A percentile compares a stretch with the other conserved stretches of the same genome.
These are phyloP conservation scores for Pelargonium australe DNA, from an alignment of 441 rosid species.

Conservation along the genomic window DNA sequence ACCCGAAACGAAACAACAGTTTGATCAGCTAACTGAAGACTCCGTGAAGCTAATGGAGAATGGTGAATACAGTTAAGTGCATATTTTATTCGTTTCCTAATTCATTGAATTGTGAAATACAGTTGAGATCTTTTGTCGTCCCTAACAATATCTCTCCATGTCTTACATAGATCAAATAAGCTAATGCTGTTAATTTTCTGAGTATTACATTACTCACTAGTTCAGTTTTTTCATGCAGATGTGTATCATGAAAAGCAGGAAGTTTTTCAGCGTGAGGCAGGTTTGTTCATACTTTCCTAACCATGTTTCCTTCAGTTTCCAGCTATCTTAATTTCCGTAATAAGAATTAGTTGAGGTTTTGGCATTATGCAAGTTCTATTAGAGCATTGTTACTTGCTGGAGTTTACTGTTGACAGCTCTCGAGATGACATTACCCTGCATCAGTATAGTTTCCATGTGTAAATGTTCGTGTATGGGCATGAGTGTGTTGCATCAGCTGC, in stretches of 20 bases:
- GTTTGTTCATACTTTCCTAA: conserved; percentile 34
- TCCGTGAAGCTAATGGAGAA: conserved; percentile 68
- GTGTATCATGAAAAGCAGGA: conserved; percentile 78
- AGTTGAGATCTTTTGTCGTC: not conserved
- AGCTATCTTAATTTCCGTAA: not conserved
- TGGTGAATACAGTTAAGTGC: conserved; percentile 80
- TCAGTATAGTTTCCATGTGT: too few relatives aligned
- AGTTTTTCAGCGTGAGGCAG: conserved; percentile 82
- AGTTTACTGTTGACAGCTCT: too few relatives aligned
- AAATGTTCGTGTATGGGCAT: too few relatives aligned
- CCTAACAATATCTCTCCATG: not conserved
- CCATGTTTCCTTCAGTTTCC: not conserved
- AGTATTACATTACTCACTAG: not conserved
- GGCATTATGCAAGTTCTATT: not conserved
- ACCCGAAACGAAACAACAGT: conserved; percentile 55
- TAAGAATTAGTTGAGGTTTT: not conserved
- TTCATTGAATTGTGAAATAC: conserved; percentile 4
- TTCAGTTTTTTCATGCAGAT: conserved; percentile 40
- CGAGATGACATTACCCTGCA: too few relatives aligned
- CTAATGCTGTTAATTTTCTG: too few relatives aligned
- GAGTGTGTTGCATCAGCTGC: too few relatives aligned
- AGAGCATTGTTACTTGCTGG: not conserved
- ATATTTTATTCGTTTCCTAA: conserved; percentile 3
- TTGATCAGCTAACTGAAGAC: conserved; percentile 96
- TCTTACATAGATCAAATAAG: not conserved